These are phyloP conservation scores for Starmerella gropengiesseri DNA, from an alignment of 805 yeast genomes.

Conservation along the genomic window DNA sequence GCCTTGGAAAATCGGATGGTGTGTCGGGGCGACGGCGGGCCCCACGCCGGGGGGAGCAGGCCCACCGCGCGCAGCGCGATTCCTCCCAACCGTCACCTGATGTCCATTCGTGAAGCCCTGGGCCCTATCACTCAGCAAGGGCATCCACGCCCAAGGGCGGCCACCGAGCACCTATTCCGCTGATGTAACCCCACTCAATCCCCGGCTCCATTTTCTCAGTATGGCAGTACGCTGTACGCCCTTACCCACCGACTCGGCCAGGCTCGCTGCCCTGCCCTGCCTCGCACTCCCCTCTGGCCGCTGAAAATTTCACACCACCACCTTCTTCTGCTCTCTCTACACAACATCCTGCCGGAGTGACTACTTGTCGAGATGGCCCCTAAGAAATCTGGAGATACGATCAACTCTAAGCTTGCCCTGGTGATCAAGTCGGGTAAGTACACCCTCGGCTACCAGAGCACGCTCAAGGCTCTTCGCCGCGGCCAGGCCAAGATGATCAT, in stretches of 20 bases:
- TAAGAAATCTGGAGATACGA: conserved; percentile 84
- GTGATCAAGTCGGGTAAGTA: conserved; percentile 98
- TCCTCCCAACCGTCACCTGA: conserved; percentile 4
- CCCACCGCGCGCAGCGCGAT: conserved; percentile 3
- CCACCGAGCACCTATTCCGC: neutral
- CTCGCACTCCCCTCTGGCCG: neutral
- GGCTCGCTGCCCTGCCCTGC: neutral
- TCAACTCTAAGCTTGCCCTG: conserved; percentile 96
- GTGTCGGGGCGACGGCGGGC: neutral
- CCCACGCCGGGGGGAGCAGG: neutral
- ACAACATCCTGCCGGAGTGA: conserved; percentile 63
- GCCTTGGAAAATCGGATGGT: conserved; percentile 8
- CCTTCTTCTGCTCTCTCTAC: conserved; percentile 1
- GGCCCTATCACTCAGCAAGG: conserved; percentile 9
- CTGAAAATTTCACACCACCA: conserved; percentile 8
- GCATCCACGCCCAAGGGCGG: too few species aligned
- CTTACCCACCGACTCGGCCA: too few species aligned
- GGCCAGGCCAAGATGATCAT: conserved; percentile 98
- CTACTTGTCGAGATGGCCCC: conserved; percentile 98
- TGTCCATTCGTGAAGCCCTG: conserved; percentile 7
- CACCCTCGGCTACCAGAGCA: conserved; percentile 99
- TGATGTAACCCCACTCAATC: conserved; percentile 7
- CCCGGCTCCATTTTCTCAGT: too few species aligned
- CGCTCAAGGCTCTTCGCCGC: conserved; percentile 95
- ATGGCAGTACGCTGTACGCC: too few species aligned